phyloP scores from a whole-genome alignment of 176 grass and related monocot species.

The Luzula sylvatica region DNA sequence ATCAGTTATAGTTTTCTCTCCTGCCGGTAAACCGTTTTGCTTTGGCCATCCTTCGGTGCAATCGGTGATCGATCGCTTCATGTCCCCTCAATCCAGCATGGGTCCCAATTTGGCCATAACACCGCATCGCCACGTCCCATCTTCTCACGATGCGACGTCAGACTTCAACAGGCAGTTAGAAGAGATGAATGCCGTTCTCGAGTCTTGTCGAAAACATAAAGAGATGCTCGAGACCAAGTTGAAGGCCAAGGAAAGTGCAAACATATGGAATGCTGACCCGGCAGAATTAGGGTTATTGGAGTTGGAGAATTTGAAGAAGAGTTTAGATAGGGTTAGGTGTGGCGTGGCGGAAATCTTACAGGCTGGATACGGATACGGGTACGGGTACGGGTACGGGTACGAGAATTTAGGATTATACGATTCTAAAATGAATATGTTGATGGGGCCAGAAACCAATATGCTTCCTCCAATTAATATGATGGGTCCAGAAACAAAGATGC shows the following conservation, averaged over 20 bases:
- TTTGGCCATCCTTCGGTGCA: conserved; percentile 36
- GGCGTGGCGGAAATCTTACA: conserved; percentile 16
- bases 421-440: neutral
- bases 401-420: neutral
- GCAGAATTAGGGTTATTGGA: neutral
- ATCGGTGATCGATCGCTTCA: conserved; percentile 26
- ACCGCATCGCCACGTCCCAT: neutral
- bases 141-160: neutral
- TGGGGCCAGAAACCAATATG: neutral
- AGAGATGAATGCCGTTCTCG: neutral
- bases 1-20: conserved; percentile 46
- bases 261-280: conserved; percentile 19
- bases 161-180: conserved; percentile 4
- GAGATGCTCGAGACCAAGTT: conserved; percentile 8
- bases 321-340: conserved; percentile 26
- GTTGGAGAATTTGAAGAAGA: conserved; percentile 6
- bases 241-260: conserved; percentile 1
- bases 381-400: neutral
- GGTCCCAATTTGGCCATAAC: neutral
- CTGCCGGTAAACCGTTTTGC: conserved; percentile 34
- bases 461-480: conserved; percentile 9
- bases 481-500: neutral
- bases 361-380: neutral
- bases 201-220: conserved; percentile 10
- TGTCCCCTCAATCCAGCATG: neutral